These are phyloP conservation scores for Dactylellina parvicollis DNA, from an alignment of 2,329 filamentous ascomycete genomes.

Conservation along the genomic window DNA sequence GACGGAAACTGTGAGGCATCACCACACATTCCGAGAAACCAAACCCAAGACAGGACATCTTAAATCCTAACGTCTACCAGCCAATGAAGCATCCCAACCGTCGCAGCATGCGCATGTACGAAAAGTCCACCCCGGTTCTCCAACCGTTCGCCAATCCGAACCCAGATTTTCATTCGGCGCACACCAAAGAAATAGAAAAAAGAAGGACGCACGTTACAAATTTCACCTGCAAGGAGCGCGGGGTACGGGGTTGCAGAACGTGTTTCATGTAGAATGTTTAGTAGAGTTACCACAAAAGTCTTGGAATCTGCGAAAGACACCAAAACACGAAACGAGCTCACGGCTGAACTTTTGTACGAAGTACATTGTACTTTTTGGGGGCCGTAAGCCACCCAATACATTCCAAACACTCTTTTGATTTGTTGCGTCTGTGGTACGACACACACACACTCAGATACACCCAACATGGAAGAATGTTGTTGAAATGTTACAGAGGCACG, in stretches of 20 bases:
- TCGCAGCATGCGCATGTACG: no score
- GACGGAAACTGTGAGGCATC: no score
- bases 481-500: constrained; percentile 11
- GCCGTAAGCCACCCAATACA: constrained; percentile 36
- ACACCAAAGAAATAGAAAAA: neutral
- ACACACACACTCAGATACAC: neutral
- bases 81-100: neutral
- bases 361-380: constrained; percentile 1
- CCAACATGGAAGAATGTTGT: constrained; percentile 15
- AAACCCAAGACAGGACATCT: neutral
- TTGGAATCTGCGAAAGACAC: constrained; percentile 3
- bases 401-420: constrained; percentile 30
- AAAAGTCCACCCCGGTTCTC: neutral
- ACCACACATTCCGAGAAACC: neutral
- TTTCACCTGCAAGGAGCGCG: neutral
- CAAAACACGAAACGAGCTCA: neutral
- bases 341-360: constrained; percentile 13
- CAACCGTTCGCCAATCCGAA: neutral
- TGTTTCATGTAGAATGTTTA: constrained; percentile 34
- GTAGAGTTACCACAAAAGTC: no score
- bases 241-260: neutral
- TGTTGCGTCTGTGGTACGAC: neutral
- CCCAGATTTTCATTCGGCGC: neutral
- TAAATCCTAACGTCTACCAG: no score
- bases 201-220: neutral